Base-by-base conservation (phyloP, 2,329 filamentous ascomycete genomes). In the Penicillium crustosum region DNA sequence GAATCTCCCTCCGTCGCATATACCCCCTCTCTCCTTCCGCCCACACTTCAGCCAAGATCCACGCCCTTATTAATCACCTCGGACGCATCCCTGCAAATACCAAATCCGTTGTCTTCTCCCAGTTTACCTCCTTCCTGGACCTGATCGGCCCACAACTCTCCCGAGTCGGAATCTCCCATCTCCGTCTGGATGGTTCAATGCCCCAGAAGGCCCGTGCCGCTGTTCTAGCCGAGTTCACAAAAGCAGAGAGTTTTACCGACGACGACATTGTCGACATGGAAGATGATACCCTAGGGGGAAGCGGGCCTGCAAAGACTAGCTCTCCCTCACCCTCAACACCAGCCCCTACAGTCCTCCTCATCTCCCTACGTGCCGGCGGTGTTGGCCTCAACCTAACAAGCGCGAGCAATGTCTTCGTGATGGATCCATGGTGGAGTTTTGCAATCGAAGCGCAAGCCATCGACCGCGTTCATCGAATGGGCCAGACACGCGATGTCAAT, bases 371-470 rank as follows among this genome's bases (percentile, higher is more conserved):
- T 21, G 94, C 95, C 0, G 94, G 95, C 5, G 95, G 94, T 25
- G 94, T 99, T 0, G 94, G 94, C 0, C 81, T 99, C 43, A 99
- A 99, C 70, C 77, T 99, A 60, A 97, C 93, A 0, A 88, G 87
- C 64, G 94, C 94, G 6, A 91, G 88, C 62, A 82, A 90, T 53
- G 95, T 99, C 6, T 99, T 89, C 78, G 95, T 99, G 90, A 97
- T 99, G 94, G 94, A 99, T 75, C 94, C 94, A 0, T 99, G 94
- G 94, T 99, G 94, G 94, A 95, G 90, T 71, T 99, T 93, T 75
- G 93, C 94, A 0, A 88, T 97, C 13, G 94, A 99, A 76, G 91
- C 93, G 6, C 94, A 99, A 76, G 94, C 94, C 9, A 97, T 99
- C 69, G 94, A 99, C 78, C 90, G 94, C 1, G 92, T 99, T 35